Percentiles rank a stretch among this genome's conserved stretches.
Conservation (phyloP, 768 basidiomycete genomes). For the Steccherinum ochraceum region DNA sequence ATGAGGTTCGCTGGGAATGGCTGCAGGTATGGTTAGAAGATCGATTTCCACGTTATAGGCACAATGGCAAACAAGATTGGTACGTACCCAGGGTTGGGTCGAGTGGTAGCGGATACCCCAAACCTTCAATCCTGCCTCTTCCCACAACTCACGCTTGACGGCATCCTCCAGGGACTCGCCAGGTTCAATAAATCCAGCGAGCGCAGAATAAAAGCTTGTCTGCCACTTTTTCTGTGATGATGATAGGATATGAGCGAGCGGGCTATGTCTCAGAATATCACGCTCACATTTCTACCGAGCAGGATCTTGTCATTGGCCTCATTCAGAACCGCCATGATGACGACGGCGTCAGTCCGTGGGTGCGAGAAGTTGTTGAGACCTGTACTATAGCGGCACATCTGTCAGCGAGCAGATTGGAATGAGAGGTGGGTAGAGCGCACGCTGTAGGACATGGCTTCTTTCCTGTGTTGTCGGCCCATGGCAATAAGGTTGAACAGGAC, state of each 20-base stretch:
- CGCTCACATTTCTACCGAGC: conserved; percentile 75
- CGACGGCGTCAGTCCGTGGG: conserved; percentile 81
- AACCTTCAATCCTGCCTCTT: conserved; percentile 90
- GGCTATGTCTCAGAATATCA: conserved; percentile 37
- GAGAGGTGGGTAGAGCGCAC: conserved; percentile 34
- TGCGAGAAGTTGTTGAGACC: conserved; percentile 86
- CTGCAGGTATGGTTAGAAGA: conserved; percentile 36
- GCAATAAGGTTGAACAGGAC: conserved; percentile 66
- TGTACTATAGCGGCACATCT: conserved; percentile 38
- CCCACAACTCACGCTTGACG: conserved; percentile 89
- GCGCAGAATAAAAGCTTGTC: conserved; percentile 65
- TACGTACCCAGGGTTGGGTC: conserved; percentile 75
- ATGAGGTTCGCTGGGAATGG: conserved; percentile 89
- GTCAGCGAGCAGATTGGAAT: background rate
- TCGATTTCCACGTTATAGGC: background rate
- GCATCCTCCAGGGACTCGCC: conserved; percentile 95
- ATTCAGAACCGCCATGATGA: conserved; percentile 86
- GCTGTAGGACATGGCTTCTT: conserved; percentile 65
- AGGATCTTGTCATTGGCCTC: conserved; percentile 77
- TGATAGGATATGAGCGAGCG: too few relatives aligned
- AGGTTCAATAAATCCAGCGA: conserved; percentile 93
- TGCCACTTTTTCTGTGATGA: conserved; percentile 39
- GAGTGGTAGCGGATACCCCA: conserved; percentile 84
- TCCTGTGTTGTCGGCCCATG: conserved; percentile 63
- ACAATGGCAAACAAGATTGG: background rate